Conservation (phyloP, 768 basidiomycete species). For the Pleurotus djamor region DNA sequence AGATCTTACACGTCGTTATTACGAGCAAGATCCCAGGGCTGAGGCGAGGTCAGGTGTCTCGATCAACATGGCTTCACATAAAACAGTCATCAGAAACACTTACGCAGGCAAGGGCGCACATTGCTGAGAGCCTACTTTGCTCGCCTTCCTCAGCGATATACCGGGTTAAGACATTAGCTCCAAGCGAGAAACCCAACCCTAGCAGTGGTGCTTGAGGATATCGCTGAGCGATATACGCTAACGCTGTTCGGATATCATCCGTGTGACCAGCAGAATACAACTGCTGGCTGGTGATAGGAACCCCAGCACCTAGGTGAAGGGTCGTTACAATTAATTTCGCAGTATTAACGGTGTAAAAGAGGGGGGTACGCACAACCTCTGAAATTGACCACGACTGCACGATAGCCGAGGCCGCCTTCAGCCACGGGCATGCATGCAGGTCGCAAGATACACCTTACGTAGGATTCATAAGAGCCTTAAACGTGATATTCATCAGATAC, state of each 20-base stretch:
- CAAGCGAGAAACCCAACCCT: slow-evolving; percentile 91
- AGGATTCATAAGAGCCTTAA: slow-evolving; percentile 84
- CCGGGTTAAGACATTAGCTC: slow-evolving; percentile 86
- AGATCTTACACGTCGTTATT: slow-evolving; percentile 45
- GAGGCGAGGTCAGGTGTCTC: slow-evolving; percentile 5
- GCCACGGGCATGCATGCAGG: slow-evolving; percentile 67
- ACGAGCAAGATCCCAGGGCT: slow-evolving; percentile 54
- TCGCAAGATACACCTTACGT: slow-evolving; percentile 80
- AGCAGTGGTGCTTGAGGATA: slow-evolving; percentile 83
- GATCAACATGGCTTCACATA: slow-evolving; percentile 2
- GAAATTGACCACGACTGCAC: slow-evolving; percentile 90
- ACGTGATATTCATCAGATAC: slow-evolving; percentile 9
- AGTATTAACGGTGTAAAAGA: slow-evolving; percentile 6
- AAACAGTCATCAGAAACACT: slow-evolving; percentile 24
- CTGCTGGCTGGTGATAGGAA: slow-evolving; percentile 78
- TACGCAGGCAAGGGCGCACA: slow-evolving; percentile 75
- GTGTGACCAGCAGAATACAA: slow-evolving; percentile 90
- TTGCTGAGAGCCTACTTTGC: slow-evolving; percentile 57
- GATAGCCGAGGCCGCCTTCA: slow-evolving; percentile 87
- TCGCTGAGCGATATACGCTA: slow-evolving; percentile 67
- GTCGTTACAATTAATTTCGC: slow-evolving; percentile 2
- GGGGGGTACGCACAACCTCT: slow-evolving; percentile 70
- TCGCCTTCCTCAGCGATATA: slow-evolving; percentile 86
- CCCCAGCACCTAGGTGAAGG: slow-evolving; percentile 66
- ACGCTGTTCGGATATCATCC: slow-evolving; percentile 80